Conservation (phyloP, 1,139 yeast genomes). For the Suhomyces taliae region DNA sequence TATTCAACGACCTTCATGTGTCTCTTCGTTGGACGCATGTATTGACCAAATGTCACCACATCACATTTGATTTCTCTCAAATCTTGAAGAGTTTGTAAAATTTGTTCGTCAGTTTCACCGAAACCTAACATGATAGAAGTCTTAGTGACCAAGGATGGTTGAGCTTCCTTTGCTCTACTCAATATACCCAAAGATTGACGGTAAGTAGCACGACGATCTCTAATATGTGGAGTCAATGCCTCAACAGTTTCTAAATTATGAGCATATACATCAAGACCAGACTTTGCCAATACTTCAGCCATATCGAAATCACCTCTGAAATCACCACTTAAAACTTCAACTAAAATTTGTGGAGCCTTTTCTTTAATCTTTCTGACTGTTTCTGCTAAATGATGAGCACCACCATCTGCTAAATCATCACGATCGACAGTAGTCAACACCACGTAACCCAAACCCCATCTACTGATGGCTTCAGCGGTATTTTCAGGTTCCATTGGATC, state of each 20-base stretch:
- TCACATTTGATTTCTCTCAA: conserved; percentile 79
- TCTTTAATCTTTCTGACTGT: conserved; percentile 82
- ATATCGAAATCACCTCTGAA: conserved; percentile 85
- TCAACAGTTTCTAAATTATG: conserved; percentile 97
- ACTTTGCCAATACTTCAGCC: conserved; percentile 76
- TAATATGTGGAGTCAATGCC: conserved; percentile 87
- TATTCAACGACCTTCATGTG: conserved; percentile 98
- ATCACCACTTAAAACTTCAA: conserved; percentile 94
- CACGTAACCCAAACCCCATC: conserved; percentile 99
- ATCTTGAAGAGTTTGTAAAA: conserved; percentile 71
- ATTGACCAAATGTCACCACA: conserved; percentile 97
- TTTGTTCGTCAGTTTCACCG: conserved; percentile 93
- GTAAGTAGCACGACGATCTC: conserved; percentile 96
- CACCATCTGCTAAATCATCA: conserved; percentile 93
- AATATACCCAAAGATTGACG: conserved; percentile 82
- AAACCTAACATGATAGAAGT: conserved; percentile 96
- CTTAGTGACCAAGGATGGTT: conserved; percentile 79
- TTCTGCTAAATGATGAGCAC: conserved; percentile 85
- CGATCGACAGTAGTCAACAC: conserved; percentile 97
- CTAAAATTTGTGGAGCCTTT: conserved; percentile 88
- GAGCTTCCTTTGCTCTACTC: conserved; percentile 73
- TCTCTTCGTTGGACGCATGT: conserved; percentile 98
- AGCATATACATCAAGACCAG: conserved; percentile 95
- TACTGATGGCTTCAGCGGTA: conserved; percentile 94
- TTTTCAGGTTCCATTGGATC: conserved; percentile 98